Percentiles rank a stretch among this genome's conserved stretches.
These are phyloP conservation scores for Paraleonurus japonicus DNA, from an alignment of 257 asterid genomes.

Conservation along the genomic window DNA sequence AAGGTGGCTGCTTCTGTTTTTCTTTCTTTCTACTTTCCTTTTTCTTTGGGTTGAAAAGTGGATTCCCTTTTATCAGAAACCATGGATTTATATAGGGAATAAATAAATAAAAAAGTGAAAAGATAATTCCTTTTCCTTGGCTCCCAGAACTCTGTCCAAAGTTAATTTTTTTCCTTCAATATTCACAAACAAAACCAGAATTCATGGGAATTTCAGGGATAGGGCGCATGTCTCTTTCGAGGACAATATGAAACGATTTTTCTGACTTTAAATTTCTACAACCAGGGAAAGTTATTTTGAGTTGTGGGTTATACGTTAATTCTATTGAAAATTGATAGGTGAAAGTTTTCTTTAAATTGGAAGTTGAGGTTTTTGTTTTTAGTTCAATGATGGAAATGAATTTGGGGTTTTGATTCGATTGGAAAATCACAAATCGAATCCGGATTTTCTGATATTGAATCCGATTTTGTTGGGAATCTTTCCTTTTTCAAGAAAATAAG, in stretches of 20 bases:
- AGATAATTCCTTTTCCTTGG: constrained; percentile 21
- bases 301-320: constrained; percentile 4
- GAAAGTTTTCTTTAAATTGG: constrained; percentile 17
- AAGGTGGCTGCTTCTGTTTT: neutral
- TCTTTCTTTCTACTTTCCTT: neutral
- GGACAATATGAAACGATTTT: constrained; percentile 13
- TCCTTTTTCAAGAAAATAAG: neutral
- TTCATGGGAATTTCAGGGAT: constrained; percentile 19
- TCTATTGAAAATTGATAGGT: constrained; percentile 14
- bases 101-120: constrained; percentile 5
- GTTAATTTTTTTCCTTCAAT: neutral
- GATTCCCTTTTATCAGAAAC: constrained; percentile 38
- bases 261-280: neutral
- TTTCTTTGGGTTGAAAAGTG: constrained; percentile 7
- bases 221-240: constrained; percentile 30
- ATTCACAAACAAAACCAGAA: constrained; percentile 5
- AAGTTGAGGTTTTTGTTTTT: constrained; percentile 1
- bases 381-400: neutral
- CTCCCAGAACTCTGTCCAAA: constrained; percentile 12
- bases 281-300: constrained; percentile 21
- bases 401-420: constrained; percentile 30
- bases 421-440: constrained; percentile 36
- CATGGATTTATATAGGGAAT: constrained; percentile 32
- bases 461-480: constrained; percentile 20
- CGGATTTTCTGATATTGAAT: constrained; percentile 32